phyloP scores from a whole-genome alignment of 2,329 filamentous ascomycete genomes.

The Talaromyces islandicus region DNA sequence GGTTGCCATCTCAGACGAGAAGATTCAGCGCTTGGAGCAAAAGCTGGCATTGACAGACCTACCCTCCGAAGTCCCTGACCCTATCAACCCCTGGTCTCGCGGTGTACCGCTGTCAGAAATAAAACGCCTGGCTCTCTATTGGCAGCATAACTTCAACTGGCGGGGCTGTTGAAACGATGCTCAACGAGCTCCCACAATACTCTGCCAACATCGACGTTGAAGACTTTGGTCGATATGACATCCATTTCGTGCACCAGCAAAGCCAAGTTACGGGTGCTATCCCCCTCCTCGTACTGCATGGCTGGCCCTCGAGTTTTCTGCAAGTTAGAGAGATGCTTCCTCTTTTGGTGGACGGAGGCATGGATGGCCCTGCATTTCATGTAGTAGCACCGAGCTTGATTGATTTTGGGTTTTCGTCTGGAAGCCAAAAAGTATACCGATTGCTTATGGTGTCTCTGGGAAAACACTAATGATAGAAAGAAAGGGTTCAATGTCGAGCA shows the following conservation, averaged over 20 bases:
- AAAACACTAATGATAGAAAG: not conserved
- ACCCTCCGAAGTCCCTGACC: not conserved
- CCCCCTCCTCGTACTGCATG: conserved; percentile 4
- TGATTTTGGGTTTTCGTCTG: conserved; percentile 5
- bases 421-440: not conserved
- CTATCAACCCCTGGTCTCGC: not conserved
- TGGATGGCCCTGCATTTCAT: not conserved
- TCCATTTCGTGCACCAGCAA: conserved; percentile 2
- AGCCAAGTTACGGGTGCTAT: not conserved
- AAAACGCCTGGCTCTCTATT: not conserved
- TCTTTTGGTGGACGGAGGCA: not conserved
- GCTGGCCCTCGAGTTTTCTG: conserved; percentile 6
- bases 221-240: not conserved
- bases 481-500: conserved; percentile 2
- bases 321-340: conserved; percentile 1
- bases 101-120: conserved; percentile 1
- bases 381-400: conserved; percentile 1
- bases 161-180: not conserved
- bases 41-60: conserved; percentile 6
- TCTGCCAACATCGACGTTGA: not conserved
- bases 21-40: conserved; percentile 2
- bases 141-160: conserved; percentile 1
- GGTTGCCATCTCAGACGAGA: not conserved
- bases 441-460: not conserved
- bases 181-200: conserved; percentile 2